phyloP scores from a whole-genome alignment of 495 filamentous ascomycete genomes.

The Chaetomidium leptoderma region DNA sequence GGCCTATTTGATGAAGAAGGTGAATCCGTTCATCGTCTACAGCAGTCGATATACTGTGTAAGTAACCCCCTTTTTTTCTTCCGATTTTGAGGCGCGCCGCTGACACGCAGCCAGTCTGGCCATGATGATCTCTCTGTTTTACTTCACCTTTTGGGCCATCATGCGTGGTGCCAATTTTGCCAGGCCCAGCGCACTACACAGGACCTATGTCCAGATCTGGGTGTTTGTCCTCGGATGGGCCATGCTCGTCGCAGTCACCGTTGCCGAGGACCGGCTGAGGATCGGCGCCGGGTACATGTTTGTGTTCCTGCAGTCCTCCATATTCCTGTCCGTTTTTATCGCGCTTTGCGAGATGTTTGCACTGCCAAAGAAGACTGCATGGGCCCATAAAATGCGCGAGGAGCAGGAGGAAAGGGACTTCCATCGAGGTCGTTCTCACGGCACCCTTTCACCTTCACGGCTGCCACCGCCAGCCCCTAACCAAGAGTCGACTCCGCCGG shows the following conservation, averaged over 20 bases:
- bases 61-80: constrained; percentile 22
- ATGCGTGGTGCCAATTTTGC: constrained; percentile 75
- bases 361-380: constrained; percentile 65
- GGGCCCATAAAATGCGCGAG: constrained; percentile 49
- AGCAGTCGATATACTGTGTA: constrained; percentile 77
- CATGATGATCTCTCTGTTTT: constrained; percentile 80
- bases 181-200: constrained; percentile 80
- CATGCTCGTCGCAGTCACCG: constrained; percentile 66
- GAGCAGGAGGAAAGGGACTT: constrained; percentile 45
- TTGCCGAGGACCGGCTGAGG: constrained; percentile 63
- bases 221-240: constrained; percentile 70
- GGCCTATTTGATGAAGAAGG: constrained; percentile 69
- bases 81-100: not conserved
- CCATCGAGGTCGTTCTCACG: constrained; percentile 22
- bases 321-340: constrained; percentile 70
- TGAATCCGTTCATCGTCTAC: constrained; percentile 85
- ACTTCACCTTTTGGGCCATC: constrained; percentile 77
- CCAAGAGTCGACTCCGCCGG: constrained; percentile 18
- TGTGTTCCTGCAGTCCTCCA: constrained; percentile 70
- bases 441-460: constrained; percentile 25
- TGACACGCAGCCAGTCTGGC: constrained; percentile 52
- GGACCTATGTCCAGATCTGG: constrained; percentile 79
- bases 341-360: constrained; percentile 74
- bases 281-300: constrained; percentile 79
- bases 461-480: constrained; percentile 21